phyloP scores from a whole-genome alignment of 2,329 filamentous ascomycete genomes.

The Pseudonectria foliicola region DNA sequence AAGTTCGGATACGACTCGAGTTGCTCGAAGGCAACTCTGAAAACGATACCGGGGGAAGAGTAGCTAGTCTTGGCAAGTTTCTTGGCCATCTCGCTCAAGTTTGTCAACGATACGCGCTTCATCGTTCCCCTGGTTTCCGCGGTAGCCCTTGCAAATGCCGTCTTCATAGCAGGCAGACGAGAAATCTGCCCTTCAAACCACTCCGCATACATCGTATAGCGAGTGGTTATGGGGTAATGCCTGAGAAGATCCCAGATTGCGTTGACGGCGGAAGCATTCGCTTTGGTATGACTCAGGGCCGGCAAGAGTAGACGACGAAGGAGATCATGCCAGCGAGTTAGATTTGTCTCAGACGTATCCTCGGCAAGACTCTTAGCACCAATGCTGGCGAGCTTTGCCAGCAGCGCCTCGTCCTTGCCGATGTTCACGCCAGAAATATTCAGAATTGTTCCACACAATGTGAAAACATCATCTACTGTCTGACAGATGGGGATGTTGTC shows the following conservation, averaged over 20 bases:
- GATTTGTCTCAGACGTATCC: constrained; percentile 64
- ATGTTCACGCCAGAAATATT: constrained; percentile 85
- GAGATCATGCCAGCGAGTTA: constrained; percentile 74
- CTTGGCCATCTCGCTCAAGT: constrained; percentile 78
- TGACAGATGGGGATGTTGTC: constrained; percentile 92
- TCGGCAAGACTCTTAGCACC: constrained; percentile 66
- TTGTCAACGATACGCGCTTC: constrained; percentile 83
- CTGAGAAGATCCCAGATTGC: constrained; percentile 80
- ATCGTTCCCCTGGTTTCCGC: constrained; percentile 78
- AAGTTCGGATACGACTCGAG: constrained; percentile 93
- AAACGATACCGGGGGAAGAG: constrained; percentile 84
- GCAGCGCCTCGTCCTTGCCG: constrained; percentile 69
- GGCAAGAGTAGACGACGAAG: constrained; percentile 81
- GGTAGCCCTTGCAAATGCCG: constrained; percentile 68
- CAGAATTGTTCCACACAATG: constrained; percentile 74
- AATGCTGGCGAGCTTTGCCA: constrained; percentile 80
- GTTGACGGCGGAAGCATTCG: constrained; percentile 77
- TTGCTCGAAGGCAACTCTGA: constrained; percentile 80
- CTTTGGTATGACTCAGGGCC: constrained; percentile 75
- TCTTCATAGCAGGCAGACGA: constrained; percentile 66
- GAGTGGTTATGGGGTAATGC: constrained; percentile 65
- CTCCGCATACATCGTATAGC: constrained; percentile 87
- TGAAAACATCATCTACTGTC: constrained; percentile 82
- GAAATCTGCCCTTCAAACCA: constrained; percentile 82
- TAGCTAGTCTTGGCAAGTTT: constrained; percentile 87